Evolutionary conservation across 352 stramenopile genomes (phyloP).

Genomic region (Phytophthora uliginosa): DNA sequence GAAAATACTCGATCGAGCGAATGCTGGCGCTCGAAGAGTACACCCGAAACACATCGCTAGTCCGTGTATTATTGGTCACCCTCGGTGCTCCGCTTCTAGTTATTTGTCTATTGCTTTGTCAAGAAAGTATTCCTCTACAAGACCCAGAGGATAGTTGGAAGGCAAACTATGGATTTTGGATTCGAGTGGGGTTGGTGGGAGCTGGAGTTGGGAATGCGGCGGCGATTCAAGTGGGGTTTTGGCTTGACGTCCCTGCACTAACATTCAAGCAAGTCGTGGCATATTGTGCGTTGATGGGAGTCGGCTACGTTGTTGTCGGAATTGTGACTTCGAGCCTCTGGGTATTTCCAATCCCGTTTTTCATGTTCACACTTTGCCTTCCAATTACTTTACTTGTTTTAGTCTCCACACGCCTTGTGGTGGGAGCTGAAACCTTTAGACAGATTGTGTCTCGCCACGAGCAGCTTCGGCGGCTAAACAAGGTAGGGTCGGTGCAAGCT

Average conservation of each 20-base stretch:
- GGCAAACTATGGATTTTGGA: slow-evolving; percentile 21
- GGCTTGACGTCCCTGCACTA: slow-evolving; percentile 10
- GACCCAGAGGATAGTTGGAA: slow-evolving; percentile 3
- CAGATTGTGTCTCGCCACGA: slow-evolving; percentile 3
- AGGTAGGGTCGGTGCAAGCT: background rate
- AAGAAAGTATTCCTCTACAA: slow-evolving; percentile 27
- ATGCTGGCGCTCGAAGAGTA: slow-evolving; percentile 31
- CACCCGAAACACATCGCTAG: slow-evolving; percentile 6
- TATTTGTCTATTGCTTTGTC: slow-evolving; percentile 1
- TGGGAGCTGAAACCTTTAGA: background rate
- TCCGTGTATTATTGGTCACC: slow-evolving; percentile 9
- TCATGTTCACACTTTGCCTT: background rate
- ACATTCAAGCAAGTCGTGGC: slow-evolving; percentile 6
- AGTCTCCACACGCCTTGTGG: background rate
- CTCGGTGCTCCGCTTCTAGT: slow-evolving; percentile 1
- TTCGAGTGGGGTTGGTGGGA: slow-evolving; percentile 1
- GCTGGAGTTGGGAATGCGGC: slow-evolving; percentile 1
- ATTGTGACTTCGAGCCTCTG: background rate
- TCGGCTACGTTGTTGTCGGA: background rate
- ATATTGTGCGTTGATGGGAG: background rate
- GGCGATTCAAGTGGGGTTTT: slow-evolving; percentile 8
- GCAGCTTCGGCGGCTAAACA: slow-evolving; percentile 11
- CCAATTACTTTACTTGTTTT: background rate
- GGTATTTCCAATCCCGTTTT: slow-evolving; percentile 27
- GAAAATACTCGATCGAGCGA: slow-evolving; percentile 27